Base-by-base conservation (phyloP, 345 rosid species). In the Bruguiera gymnorhiza region DNA sequence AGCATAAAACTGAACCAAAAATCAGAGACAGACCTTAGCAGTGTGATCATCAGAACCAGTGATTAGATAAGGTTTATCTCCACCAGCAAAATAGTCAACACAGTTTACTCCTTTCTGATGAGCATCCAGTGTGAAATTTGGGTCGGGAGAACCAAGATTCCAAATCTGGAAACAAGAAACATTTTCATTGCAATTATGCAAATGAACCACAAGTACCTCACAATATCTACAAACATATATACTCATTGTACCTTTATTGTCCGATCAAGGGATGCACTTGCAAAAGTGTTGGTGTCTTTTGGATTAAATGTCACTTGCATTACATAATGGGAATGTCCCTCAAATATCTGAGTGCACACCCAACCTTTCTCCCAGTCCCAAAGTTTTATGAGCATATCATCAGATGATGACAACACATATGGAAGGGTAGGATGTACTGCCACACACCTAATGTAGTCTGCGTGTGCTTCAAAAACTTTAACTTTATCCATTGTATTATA, bases 321-420 rank as follows among this genome's bases (percentile, higher is more conserved):
- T 68, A 96, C 98, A 86, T 92, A 92, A 82, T 92, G 99, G 10
- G 99, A 95, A 67, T 95, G 99, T 23, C 99, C 99, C 81, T 92
- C 98, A 66, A 96, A 96, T 50, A 90, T 86, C 71, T 87, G 96
- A 75, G 94, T 83, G 73, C 97, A 92, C 29, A 80, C 85, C 99
- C 99, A 96, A 73, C 89, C 92, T 78, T 92, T 92, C 78, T 96
- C 99, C 99, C 99, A 96, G 73, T 96, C 98, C 99, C 99, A 96
- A 71, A 96, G 92, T 82, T 96, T 96, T 60, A 96, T 89, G 74
- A 90, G 97, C 96, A 89, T 96, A 81, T 96, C 99, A 88, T 96
- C 99, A 19, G 99, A 96, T 58, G 97, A 83, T 54, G 99, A 92
- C 77, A 96, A 72, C 82, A 96, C 91, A 73, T 84, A 89, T 5